phyloP scores from a whole-genome alignment of 1,139 yeast species.

The Saccharomyces hybrid region DNA sequence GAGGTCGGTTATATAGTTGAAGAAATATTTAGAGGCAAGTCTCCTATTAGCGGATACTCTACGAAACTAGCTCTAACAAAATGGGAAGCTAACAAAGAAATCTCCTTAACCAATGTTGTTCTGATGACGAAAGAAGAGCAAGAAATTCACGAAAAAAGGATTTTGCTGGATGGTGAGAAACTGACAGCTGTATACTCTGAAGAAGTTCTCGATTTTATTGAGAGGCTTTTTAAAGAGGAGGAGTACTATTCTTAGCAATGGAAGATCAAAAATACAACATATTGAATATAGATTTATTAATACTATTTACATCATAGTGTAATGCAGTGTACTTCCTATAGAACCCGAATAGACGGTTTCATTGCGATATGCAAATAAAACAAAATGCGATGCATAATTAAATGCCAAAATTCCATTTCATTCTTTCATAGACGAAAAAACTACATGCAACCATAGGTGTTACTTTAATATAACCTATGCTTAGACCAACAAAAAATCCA shows the following conservation, averaged over 20 bases:
- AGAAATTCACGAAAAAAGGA: conserved; percentile 62
- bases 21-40: conserved; percentile 86
- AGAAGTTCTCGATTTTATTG: conserved; percentile 52
- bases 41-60: conserved; percentile 78
- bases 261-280: not conserved
- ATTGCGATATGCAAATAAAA: not conserved
- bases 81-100: conserved; percentile 64
- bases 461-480: conserved; percentile 90
- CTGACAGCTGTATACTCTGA: conserved; percentile 56
- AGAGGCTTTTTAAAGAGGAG: conserved; percentile 65
- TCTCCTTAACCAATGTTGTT: conserved; percentile 65
- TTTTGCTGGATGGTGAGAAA: conserved; percentile 56
- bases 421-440: conserved; percentile 85
- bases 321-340: not conserved
- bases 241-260: conserved; percentile 45
- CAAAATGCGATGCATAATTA: conserved; percentile 18
- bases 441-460: conserved; percentile 97
- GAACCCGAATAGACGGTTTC: not conserved
- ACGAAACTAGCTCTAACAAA: conserved; percentile 70
- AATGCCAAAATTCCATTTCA: conserved; percentile 61
- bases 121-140: conserved; percentile 87
- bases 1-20: conserved; percentile 85
- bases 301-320: not conserved
- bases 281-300: conserved; percentile 36
- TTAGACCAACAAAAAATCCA: conserved; percentile 89